These are phyloP conservation scores for Nannochloris sp. DNA, from an alignment of 139 green algal species.

Conservation along the genomic window DNA sequence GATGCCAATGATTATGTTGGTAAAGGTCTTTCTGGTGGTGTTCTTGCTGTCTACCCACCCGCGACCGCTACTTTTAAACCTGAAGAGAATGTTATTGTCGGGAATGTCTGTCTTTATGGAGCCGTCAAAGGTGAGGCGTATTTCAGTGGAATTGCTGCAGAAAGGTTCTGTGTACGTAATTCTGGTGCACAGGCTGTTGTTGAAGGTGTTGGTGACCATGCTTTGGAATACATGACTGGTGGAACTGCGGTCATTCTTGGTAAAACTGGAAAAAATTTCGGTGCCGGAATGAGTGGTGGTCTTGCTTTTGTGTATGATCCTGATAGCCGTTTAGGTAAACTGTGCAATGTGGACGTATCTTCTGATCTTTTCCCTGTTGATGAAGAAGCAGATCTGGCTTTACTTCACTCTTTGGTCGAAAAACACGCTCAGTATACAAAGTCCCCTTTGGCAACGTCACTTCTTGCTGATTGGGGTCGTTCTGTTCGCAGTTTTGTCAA, in stretches of 20 bases:
- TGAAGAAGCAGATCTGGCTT: slow-evolving; percentile 34
- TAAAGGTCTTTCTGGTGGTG: slow-evolving; percentile 80
- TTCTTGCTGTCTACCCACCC: slow-evolving; percentile 72
- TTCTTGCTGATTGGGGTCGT: slow-evolving; percentile 69
- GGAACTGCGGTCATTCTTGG: slow-evolving; percentile 83
- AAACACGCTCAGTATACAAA: slow-evolving; percentile 76
- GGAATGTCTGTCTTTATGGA: slow-evolving; percentile 93
- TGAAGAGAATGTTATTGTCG: slow-evolving; percentile 86
- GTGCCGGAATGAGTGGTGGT: slow-evolving; percentile 87
- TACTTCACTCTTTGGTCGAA: slow-evolving; percentile 70
- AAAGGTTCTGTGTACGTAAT: slow-evolving; percentile 88
- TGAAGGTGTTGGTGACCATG: slow-evolving; percentile 91
- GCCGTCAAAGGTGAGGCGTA: slow-evolving; percentile 80
- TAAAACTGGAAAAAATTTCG: slow-evolving; percentile 88
- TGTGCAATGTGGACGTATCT: slow-evolving; percentile 59
- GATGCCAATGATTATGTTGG: slow-evolving; percentile 96
- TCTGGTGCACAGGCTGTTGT: slow-evolving; percentile 79
- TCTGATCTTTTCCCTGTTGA: slow-evolving; percentile 70
- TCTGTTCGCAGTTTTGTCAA: slow-evolving; percentile 56
- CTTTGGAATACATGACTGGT: slow-evolving; percentile 96
- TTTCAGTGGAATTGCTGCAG: slow-evolving; percentile 84
- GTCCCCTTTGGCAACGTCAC: slow-evolving; percentile 39
- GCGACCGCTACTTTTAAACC: slow-evolving; percentile 56
- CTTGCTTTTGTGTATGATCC: slow-evolving; percentile 88
- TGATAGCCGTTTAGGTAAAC: slow-evolving; percentile 38